Percentiles rank a stretch among this genome's conserved stretches.
These are phyloP conservation scores for Penicillium cinerascens DNA, from an alignment of 495 filamentous ascomycete species.

Conservation along the genomic window DNA sequence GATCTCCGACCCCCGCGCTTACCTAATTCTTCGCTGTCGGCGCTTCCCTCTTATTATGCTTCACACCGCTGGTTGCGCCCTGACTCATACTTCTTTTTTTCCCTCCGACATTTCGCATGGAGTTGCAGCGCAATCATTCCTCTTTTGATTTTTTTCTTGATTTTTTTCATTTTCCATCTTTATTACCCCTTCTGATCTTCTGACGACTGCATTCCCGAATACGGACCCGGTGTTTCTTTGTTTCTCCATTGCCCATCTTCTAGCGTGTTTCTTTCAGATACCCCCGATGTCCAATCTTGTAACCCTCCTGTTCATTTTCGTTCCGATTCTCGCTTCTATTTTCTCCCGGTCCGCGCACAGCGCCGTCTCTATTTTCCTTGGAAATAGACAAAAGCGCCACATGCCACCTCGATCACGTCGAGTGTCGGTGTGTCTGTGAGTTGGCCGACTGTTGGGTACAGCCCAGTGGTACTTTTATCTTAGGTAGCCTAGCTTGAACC, in stretches of 20 bases:
- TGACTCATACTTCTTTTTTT: constrained; percentile 22
- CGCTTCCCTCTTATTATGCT: constrained; percentile 21
- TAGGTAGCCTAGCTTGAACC: neutral
- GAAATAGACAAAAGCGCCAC: neutral
- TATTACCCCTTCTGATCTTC: constrained; percentile 7
- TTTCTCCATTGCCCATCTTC: constrained; percentile 2
- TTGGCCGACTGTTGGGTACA: constrained; percentile 2
- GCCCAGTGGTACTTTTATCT: neutral
- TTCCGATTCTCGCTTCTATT: constrained; percentile 10
- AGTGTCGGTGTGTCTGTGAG: constrained; percentile 20
- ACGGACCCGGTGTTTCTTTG: constrained; percentile 22
- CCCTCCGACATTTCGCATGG: constrained; percentile 9
- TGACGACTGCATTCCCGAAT: constrained; percentile 17
- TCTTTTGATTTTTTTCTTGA: neutral
- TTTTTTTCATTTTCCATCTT: constrained; percentile 5
- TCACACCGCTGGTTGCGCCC: constrained; percentile 23
- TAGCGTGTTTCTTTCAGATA: constrained; percentile 20
- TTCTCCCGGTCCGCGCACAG: constrained; percentile 16
- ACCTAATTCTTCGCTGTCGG: constrained; percentile 29
- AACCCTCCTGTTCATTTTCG: constrained; percentile 20
- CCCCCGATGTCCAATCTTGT: constrained; percentile 25
- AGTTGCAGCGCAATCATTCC: constrained; percentile 11
- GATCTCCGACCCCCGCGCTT: constrained; percentile 22
- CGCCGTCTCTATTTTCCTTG: constrained; percentile 12
- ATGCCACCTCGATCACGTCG: neutral